phyloP scores from a whole-genome alignment of 352 stramenopile genomes.

The Pythium phragmitis region DNA sequence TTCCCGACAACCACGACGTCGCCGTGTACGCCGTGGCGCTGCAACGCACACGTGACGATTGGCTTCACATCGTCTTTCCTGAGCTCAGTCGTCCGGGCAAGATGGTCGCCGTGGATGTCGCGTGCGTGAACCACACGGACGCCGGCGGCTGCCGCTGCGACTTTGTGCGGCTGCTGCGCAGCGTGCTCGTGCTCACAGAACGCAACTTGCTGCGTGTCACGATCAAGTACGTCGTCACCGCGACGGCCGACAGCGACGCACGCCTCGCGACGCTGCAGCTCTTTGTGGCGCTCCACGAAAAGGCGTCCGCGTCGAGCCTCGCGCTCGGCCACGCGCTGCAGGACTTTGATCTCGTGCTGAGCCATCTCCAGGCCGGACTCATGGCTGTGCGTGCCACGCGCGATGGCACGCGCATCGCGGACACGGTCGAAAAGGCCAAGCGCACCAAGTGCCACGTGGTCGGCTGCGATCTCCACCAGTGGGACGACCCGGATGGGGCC shows the following conservation, averaged over 20 bases:
- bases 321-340: slow-evolving; percentile 28
- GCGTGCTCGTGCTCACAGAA: slow-evolving; percentile 47
- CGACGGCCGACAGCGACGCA: neutral
- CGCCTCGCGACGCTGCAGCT: slow-evolving; percentile 53
- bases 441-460: slow-evolving; percentile 64
- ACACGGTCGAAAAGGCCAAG: slow-evolving; percentile 34
- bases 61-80: slow-evolving; percentile 23
- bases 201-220: slow-evolving; percentile 35
- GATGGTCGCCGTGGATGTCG: slow-evolving; percentile 34
- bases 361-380: slow-evolving; percentile 56
- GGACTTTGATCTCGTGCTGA: slow-evolving; percentile 61
- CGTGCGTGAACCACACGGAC: slow-evolving; percentile 42
- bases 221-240: slow-evolving; percentile 44
- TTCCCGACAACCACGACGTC: slow-evolving; percentile 2
- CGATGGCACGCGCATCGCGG: neutral
- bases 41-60: slow-evolving; percentile 16
- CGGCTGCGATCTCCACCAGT: slow-evolving; percentile 52
- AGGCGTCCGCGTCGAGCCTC: slow-evolving; percentile 19
- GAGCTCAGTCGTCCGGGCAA: slow-evolving; percentile 19
- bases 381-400: slow-evolving; percentile 25
- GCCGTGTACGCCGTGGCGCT: slow-evolving; percentile 11
- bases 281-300: slow-evolving; percentile 41
- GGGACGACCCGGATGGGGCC: neutral
- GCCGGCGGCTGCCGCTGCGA: slow-evolving; percentile 40
- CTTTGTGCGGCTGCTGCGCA: slow-evolving; percentile 47